Evolutionary conservation across 306 rosid species (phyloP), one percentile per base, ranked within the genome.

Genomic region (Rosa rugosa): DNA sequence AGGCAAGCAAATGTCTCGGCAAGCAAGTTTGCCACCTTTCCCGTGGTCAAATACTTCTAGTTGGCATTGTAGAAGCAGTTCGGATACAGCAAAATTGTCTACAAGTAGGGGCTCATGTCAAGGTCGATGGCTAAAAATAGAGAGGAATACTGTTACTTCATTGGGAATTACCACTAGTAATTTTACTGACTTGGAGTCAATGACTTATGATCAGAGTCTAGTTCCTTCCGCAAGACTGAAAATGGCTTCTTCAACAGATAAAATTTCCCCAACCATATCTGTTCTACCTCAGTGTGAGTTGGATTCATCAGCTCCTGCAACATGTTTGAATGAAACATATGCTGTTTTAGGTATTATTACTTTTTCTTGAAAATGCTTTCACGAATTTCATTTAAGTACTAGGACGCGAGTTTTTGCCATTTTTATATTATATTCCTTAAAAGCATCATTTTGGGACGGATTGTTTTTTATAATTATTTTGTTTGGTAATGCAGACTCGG

Each of bases 1-100:
- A 18, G 85, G 88, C 81, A 93, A 90, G 92, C 96, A 90, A 84
- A 85, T 86, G 78, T 79, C 86, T 78, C 93, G 93, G 69, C 85
- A 88, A 54, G 87, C 88, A 51, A 91, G 92, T 89, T 90, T 96
- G 88, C 90, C 93, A 16, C 84, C 97, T 57, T 91, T 93, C 87
- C 88, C 88, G 45, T 96, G 99, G 99, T 96, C 98, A 54, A 92
- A 96, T 82, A 73, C 89, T 79, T 91, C 88, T 69, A 91, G 83
- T 75, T 91, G 96, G 62, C 89, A 91, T 78, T 89, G 86, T 86
- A 90, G 97, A 89, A 79, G 85, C 73, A 93, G 80, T 88, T 89
- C 92, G 17, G 99, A 96, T 77, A 73, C 88, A 23, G 86, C 83
- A 76, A 96, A 90, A 83, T 80, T 85, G 68, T 86, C 98, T 62